Percentiles rank a stretch among this genome's conserved stretches.
Conservation (phyloP, 1,284 basidiomycete species). For the Rhodotorula glutinis region DNA sequence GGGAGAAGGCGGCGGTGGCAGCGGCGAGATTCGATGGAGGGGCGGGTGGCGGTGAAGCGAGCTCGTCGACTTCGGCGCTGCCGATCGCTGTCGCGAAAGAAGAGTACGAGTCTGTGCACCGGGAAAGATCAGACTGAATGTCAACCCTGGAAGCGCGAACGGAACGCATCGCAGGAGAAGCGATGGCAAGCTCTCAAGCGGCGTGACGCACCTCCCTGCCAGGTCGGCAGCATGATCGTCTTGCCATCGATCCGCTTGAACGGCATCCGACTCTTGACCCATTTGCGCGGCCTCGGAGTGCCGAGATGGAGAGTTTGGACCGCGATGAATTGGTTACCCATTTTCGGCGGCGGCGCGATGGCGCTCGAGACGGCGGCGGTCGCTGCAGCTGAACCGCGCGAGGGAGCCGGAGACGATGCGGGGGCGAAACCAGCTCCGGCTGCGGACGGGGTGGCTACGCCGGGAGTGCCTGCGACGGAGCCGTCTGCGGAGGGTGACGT, state of each 20-base stretch:
- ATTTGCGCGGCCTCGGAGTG: slow-evolving; percentile 30
- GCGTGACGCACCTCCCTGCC: slow-evolving; percentile 24
- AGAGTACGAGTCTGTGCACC: slow-evolving; percentile 10
- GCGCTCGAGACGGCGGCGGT: slow-evolving; percentile 1
- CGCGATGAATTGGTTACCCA: slow-evolving; percentile 22
- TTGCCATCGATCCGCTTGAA: slow-evolving; percentile 17
- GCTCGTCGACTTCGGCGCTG: slow-evolving; percentile 13
- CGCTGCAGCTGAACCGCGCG: not conserved
- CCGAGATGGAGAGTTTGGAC: slow-evolving; percentile 11
- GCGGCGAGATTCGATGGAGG: not conserved
- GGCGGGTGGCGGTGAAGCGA: slow-evolving; percentile 18
- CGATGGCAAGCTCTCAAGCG: too few species aligned
- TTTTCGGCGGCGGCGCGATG: slow-evolving; percentile 20
- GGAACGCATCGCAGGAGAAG: not conserved
- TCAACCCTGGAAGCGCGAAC: too few species aligned
- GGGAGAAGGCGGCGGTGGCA: not conserved
- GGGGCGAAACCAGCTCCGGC: not conserved
- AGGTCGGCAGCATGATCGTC: slow-evolving; percentile 7
- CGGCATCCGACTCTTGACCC: slow-evolving; percentile 15
- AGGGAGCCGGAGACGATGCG: not conserved
- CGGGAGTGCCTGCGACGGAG: not conserved
- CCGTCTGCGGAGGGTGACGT: too few species aligned
- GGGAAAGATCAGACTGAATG: too few species aligned
- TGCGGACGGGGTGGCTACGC: not conserved
- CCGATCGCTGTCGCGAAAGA: slow-evolving; percentile 2